These are phyloP conservation scores for Rhizopus microsporus DNA, from an alignment of 371 early-diverging fungal genomes.

Conservation along the genomic window DNA sequence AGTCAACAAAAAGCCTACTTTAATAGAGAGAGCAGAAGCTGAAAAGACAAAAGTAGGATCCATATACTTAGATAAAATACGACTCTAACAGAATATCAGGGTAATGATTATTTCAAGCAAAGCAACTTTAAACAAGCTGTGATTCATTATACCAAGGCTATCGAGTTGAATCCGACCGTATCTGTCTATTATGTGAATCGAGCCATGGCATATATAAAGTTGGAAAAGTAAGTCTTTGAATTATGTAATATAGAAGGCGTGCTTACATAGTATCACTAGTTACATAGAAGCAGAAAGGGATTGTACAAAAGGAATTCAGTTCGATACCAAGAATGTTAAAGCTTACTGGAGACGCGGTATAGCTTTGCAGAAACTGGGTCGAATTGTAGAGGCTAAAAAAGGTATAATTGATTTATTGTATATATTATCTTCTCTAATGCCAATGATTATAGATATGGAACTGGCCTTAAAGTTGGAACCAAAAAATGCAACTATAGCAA, in stretches of 20 bases:
- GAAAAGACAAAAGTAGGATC: slow-evolving; percentile 66
- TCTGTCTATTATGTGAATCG: slow-evolving; percentile 74
- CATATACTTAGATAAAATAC: not conserved
- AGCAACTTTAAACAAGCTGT: slow-evolving; percentile 65
- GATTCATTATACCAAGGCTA: slow-evolving; percentile 66
- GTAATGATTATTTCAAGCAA: slow-evolving; percentile 78
- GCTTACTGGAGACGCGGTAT: slow-evolving; percentile 83
- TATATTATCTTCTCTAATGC: not conserved
- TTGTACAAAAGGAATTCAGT: slow-evolving; percentile 62
- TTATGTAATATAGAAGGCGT: not conserved
- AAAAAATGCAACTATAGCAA: slow-evolving; percentile 60
- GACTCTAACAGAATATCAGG: slow-evolving; percentile 42
- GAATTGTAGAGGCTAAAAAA: slow-evolving; percentile 58
- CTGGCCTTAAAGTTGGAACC: slow-evolving; percentile 70
- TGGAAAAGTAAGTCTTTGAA: slow-evolving; percentile 52
- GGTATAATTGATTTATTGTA: slow-evolving; percentile 31
- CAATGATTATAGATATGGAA: slow-evolving; percentile 57
- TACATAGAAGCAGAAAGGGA: slow-evolving; percentile 66
- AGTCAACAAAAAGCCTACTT: slow-evolving; percentile 3
- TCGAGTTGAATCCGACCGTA: slow-evolving; percentile 66
- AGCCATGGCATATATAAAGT: slow-evolving; percentile 83
- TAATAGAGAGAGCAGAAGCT: slow-evolving; percentile 45
- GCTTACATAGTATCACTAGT: not conserved
- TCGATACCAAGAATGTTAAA: slow-evolving; percentile 77
- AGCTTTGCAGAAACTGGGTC: slow-evolving; percentile 63